A percentile compares a stretch with the other conserved stretches of the same genome.
Evolutionary conservation across 208 protist genomes (phyloP).

Genomic region (Acanthamoeba castellanii): DNA sequence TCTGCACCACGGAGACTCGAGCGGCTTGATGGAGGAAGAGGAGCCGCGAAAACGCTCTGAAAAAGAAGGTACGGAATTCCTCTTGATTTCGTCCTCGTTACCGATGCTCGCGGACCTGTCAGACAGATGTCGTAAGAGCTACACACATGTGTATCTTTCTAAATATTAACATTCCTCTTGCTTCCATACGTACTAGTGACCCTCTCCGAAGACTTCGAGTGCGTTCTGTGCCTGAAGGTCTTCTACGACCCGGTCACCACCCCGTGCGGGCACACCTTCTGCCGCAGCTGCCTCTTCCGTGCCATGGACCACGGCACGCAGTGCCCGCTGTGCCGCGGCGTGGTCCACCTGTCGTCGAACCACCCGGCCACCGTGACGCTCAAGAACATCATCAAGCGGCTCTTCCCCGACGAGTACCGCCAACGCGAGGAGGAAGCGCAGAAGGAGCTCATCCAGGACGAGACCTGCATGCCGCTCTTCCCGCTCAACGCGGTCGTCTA

Average conservation of each 20-base stretch:
- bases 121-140: too few relatives aligned
- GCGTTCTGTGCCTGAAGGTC: conserved; percentile 65
- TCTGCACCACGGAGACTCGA: background rate
- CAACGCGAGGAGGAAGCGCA: conserved; percentile 41
- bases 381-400: conserved; percentile 6
- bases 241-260: conserved; percentile 65
- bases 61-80: background rate
- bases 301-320: conserved; percentile 56
- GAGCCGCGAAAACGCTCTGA: background rate
- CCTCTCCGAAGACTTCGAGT: conserved; percentile 52
- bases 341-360: background rate
- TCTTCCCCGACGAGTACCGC: conserved; percentile 24
- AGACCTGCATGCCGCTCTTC: conserved; percentile 70
- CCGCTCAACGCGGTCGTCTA: conserved; percentile 47
- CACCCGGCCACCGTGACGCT: conserved; percentile 3
- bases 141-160: too few relatives aligned
- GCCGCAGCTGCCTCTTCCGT: conserved; percentile 25
- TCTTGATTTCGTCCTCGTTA: too few relatives aligned
- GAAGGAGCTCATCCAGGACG: conserved; percentile 37
- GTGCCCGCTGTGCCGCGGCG: conserved; percentile 58
- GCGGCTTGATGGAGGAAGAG: background rate
- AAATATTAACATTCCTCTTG: too few relatives aligned
- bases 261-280: conserved; percentile 71
- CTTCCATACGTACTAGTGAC: too few relatives aligned
- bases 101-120: too few relatives aligned